These are phyloP conservation scores for Ascochyta clinopodiicola DNA, from an alignment of 2,329 filamentous ascomycete species.

Conservation along the genomic window DNA sequence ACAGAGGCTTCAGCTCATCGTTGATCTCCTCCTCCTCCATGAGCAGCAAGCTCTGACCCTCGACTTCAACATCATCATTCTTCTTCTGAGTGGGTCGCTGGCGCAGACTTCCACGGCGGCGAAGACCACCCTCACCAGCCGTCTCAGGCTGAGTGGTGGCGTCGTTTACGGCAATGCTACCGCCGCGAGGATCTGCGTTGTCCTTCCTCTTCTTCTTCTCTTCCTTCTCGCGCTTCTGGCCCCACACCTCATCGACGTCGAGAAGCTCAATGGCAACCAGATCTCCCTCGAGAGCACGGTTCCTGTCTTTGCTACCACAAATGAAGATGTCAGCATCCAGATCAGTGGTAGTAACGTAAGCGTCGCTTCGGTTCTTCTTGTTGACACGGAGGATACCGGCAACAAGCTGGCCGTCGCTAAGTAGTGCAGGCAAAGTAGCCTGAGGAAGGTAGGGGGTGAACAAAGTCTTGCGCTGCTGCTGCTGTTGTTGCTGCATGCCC, in stretches of 20 bases:
- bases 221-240: conserved; percentile 98
- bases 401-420: conserved; percentile 91
- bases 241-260: conserved; percentile 98
- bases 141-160: conserved; percentile 61
- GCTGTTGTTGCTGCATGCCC: conserved; percentile 77
- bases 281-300: conserved; percentile 94
- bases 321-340: conserved; percentile 99
- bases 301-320: conserved; percentile 98
- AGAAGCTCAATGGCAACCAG: conserved; percentile 94
- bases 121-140: conserved; percentile 81
- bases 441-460: conserved; percentile 98
- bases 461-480: conserved; percentile 96
- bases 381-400: conserved; percentile 97
- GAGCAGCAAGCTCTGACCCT: conserved; percentile 93
- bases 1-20: conserved; percentile 96
- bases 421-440: conserved; percentile 86
- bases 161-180: conserved; percentile 73
- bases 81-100: conserved; percentile 99
- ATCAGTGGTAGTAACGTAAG: conserved; percentile 93
- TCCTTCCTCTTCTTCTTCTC: conserved; percentile 99
- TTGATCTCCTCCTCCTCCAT: conserved; percentile 99
- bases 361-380: conserved; percentile 99
- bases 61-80: conserved; percentile 98
- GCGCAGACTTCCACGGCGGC: conserved; percentile 90
- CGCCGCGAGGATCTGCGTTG: conserved; percentile 87